A percentile compares a stretch with the other conserved stretches of the same genome.
Evolutionary conservation across 768 basidiomycete genomes (phyloP).

Genomic region (Coprinopsis cinerea): DNA sequence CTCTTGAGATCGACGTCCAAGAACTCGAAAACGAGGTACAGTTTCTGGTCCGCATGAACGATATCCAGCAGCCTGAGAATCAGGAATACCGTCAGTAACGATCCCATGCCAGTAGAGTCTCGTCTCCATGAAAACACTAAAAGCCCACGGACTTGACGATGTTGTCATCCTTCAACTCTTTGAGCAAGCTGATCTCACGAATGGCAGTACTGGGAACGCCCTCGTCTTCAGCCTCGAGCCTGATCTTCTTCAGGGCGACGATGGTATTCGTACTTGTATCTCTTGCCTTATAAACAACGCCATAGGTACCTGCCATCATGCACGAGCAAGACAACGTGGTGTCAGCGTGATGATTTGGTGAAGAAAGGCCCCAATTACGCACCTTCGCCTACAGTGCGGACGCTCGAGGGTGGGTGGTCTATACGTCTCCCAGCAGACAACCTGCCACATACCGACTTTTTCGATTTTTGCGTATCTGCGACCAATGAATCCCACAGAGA

Average conservation of each 20-base stretch:
- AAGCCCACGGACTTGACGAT: conserved; percentile 70
- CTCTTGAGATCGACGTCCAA: conserved; percentile 94
- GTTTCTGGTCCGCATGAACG: conserved; percentile 93
- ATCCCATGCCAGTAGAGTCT: conserved; percentile 3
- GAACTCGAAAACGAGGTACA: conserved; percentile 98
- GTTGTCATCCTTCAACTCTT: conserved; percentile 94
- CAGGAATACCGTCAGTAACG: neutral
- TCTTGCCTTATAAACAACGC: conserved; percentile 96
- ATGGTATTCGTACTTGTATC: conserved; percentile 74
- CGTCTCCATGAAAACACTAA: too few species aligned
- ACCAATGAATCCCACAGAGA: neutral
- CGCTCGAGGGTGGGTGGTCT: conserved; percentile 7
- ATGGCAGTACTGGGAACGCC: conserved; percentile 98
- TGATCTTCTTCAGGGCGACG: conserved; percentile 98
- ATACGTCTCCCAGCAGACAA: conserved; percentile 14
- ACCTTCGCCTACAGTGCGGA: conserved; percentile 37
- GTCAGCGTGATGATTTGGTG: neutral
- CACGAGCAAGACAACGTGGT: neutral
- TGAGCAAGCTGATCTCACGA: conserved; percentile 93
- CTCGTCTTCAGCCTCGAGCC: conserved; percentile 97
- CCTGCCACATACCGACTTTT: conserved; percentile 82
- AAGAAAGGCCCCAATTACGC: conserved; percentile 5
- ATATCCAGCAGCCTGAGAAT: conserved; percentile 81
- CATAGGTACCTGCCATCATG: conserved; percentile 78
- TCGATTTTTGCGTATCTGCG: conserved; percentile 92